Evolutionary conservation across 441 rosid genomes (phyloP).

Genomic region (Erodium texanum): DNA sequence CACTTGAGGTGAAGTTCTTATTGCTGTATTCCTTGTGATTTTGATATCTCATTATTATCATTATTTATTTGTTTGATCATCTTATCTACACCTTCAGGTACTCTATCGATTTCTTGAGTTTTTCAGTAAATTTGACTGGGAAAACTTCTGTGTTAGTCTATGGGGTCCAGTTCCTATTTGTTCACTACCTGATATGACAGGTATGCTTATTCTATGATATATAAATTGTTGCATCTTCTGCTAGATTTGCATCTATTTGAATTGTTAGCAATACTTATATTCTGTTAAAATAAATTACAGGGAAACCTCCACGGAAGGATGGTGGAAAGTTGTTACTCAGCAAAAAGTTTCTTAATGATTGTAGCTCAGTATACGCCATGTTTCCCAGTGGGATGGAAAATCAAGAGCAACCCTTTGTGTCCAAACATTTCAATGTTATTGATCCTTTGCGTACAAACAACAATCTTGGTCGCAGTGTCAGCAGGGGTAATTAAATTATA

Average conservation of each 20-base stretch:
- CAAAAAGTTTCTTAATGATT: slow-evolving; percentile 15
- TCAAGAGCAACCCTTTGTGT: slow-evolving; percentile 8
- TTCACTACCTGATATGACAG: slow-evolving; percentile 17
- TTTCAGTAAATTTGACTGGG: slow-evolving; percentile 21
- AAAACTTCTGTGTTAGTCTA: slow-evolving; percentile 20
- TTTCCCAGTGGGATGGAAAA: slow-evolving; percentile 14
- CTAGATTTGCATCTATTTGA: background rate
- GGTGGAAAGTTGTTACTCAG: slow-evolving; percentile 15
- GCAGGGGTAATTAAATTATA: slow-evolving; percentile 13
- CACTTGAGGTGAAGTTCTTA: slow-evolving; percentile 20
- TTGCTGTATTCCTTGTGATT: background rate
- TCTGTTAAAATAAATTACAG: slow-evolving; percentile 7
- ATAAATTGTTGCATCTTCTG: background rate
- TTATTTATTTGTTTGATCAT: background rate
- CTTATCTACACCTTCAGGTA: slow-evolving; percentile 9
- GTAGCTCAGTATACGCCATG: slow-evolving; percentile 16
- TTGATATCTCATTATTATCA: background rate
- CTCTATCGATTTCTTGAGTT: slow-evolving; percentile 22
- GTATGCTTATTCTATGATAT: slow-evolving; percentile 5
- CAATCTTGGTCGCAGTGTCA: slow-evolving; percentile 21
- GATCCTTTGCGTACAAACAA: slow-evolving; percentile 23
- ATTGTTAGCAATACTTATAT: background rate
- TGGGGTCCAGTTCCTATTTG: slow-evolving; percentile 19
- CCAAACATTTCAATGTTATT: slow-evolving; percentile 17
- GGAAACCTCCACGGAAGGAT: slow-evolving; percentile 20